phyloP scores from a whole-genome alignment of 345 rosid species.

The Linum usitatissimum region DNA sequence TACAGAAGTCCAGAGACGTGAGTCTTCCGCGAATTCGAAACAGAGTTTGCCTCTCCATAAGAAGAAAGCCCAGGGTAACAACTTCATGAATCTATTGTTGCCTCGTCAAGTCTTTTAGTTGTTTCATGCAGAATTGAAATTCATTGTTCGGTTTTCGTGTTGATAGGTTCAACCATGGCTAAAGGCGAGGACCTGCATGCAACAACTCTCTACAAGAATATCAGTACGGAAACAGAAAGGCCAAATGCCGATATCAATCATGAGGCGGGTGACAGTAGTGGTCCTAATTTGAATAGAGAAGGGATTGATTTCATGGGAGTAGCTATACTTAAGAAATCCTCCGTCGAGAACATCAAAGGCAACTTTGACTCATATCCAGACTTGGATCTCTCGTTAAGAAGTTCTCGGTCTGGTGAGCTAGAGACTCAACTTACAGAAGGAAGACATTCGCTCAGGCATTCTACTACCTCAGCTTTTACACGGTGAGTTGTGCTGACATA shows the following conservation, averaged over 20 bases:
- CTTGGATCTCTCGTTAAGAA: constrained; percentile 69
- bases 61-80: constrained; percentile 29
- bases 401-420: constrained; percentile 28
- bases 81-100: neutral
- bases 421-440: constrained; percentile 42
- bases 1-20: constrained; percentile 16
- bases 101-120: neutral
- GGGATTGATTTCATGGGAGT: constrained; percentile 75
- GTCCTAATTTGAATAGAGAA: constrained; percentile 31
- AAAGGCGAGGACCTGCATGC: constrained; percentile 14
- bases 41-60: constrained; percentile 23
- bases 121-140: constrained; percentile 11
- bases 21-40: constrained; percentile 9
- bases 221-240: constrained; percentile 20
- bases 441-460: constrained; percentile 45
- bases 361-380: constrained; percentile 36
- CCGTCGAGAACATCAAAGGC: constrained; percentile 23
- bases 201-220: constrained; percentile 13
- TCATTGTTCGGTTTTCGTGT: neutral
- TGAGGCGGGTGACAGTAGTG: constrained; percentile 18
- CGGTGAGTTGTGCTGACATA: constrained; percentile 32
- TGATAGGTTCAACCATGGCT: constrained; percentile 21
- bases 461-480: constrained; percentile 79
- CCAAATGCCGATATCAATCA: constrained; percentile 12
- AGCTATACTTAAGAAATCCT: constrained; percentile 20